Percentiles rank a stretch among this genome's conserved stretches.
phyloP scores from a whole-genome alignment of 176 grass and related monocot genomes.

The Ensete glaucum region DNA sequence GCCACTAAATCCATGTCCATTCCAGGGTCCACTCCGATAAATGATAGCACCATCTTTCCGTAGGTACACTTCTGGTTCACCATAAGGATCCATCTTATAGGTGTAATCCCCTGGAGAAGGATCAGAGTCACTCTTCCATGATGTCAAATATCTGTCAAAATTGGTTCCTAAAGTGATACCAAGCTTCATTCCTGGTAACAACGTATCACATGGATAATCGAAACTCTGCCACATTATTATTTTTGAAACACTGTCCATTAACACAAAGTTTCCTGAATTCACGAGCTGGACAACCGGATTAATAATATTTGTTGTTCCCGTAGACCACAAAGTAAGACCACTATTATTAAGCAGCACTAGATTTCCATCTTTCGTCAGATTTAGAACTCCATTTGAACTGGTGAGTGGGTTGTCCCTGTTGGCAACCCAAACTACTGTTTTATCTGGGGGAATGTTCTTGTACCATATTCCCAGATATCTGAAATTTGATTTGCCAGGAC shows the following conservation, averaged over 20 bases:
- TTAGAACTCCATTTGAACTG: neutral
- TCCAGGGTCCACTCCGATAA: neutral
- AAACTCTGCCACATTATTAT: neutral
- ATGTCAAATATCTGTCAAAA: neutral
- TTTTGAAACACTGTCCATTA: neutral
- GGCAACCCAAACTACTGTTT: neutral
- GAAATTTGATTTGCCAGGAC: neutral
- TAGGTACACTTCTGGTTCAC: neutral
- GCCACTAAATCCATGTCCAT: neutral
- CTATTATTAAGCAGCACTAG: neutral
- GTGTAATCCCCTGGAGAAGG: constrained; percentile 1
- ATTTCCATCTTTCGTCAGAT: neutral
- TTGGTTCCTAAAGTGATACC: neutral
- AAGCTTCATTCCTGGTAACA: neutral
- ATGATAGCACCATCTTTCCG: neutral
- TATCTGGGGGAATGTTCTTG: neutral
- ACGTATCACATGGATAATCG: neutral
- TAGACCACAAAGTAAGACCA: neutral
- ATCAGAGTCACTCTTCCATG: constrained; percentile 3
- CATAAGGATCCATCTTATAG: neutral
- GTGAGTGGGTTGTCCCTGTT: neutral
- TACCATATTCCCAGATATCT: neutral
- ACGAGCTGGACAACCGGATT: neutral
- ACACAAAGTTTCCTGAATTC: neutral
- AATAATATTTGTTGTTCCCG: neutral